Percentiles rank a stretch among this genome's conserved stretches.
Conservation (phyloP, 768 basidiomycete species). For the Tylopilus sp. region DNA sequence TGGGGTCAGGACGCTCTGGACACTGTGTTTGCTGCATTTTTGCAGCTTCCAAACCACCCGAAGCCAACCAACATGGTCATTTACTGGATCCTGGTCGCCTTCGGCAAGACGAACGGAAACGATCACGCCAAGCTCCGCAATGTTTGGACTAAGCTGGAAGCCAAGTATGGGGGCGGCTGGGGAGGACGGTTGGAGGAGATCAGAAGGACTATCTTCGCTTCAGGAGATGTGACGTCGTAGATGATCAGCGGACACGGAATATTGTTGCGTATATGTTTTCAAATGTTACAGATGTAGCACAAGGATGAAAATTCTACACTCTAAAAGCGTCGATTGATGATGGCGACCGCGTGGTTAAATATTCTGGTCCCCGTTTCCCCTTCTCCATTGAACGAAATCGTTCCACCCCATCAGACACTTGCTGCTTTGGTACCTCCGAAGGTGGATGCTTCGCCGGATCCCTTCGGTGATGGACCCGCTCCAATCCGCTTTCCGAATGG, state of each 20-base stretch:
- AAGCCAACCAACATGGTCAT: conserved; percentile 45
- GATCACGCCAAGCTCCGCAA: conserved; percentile 48
- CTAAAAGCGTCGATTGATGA: background rate
- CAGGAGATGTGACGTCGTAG: conserved; percentile 1
- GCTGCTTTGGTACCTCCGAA: conserved; percentile 81
- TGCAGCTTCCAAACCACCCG: conserved; percentile 47
- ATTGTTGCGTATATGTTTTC: background rate
- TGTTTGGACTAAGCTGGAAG: conserved; percentile 56
- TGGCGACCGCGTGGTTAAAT: conserved; percentile 20
- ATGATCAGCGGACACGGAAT: background rate
- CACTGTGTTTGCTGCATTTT: conserved; percentile 57
- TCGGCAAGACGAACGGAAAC: conserved; percentile 53
- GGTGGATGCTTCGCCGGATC: conserved; percentile 66
- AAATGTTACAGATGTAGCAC: conserved; percentile 5
- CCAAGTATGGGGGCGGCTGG: conserved; percentile 46
- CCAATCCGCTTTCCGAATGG: conserved; percentile 94
- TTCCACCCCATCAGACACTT: conserved; percentile 67
- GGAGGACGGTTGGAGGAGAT: conserved; percentile 44
- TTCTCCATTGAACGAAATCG: conserved; percentile 76
- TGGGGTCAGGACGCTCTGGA: conserved; percentile 63
- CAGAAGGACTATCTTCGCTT: conserved; percentile 36
- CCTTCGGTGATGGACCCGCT: conserved; percentile 78
- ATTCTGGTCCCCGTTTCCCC: conserved; percentile 38
- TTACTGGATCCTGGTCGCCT: conserved; percentile 69
- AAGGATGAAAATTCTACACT: conserved; percentile 5